phyloP scores from a whole-genome alignment of 441 rosid species.

The Bruguiera hainesii region DNA sequence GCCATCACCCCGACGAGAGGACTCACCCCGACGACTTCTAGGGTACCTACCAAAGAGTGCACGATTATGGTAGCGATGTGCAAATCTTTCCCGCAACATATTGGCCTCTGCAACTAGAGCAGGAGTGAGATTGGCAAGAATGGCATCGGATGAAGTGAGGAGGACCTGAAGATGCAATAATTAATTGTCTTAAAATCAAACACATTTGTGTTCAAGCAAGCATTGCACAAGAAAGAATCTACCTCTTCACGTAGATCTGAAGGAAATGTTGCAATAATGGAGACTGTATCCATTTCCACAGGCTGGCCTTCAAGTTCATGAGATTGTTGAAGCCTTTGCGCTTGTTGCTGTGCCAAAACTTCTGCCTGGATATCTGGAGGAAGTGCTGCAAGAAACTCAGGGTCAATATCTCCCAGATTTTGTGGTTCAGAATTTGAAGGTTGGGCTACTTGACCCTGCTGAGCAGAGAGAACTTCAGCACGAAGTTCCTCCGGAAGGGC shows the following conservation, averaged over 20 bases:
- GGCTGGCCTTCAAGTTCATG: conserved; percentile 99
- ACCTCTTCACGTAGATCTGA: conserved; percentile 99
- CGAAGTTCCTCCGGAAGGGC: conserved; percentile 99
- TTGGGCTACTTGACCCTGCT: conserved; percentile 81
- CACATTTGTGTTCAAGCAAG: background rate
- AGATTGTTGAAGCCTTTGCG: conserved; percentile 88
- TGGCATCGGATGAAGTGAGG: conserved; percentile 92
- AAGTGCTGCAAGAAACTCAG: conserved; percentile 99
- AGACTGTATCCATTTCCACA: conserved; percentile 99
- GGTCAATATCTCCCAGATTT: conserved; percentile 88
- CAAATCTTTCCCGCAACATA: conserved; percentile 97
- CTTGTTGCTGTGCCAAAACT: conserved; percentile 96
- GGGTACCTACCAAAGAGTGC: conserved; percentile 91
- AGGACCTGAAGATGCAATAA: conserved; percentile 60
- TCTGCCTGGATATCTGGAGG: conserved; percentile 97
- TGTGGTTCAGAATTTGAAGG: conserved; percentile 74
- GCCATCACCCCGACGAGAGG: conserved; percentile 88
- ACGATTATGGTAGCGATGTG: conserved; percentile 86
- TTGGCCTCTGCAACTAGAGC: conserved; percentile 99
- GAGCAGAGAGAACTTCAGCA: conserved; percentile 96
- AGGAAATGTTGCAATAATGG: conserved; percentile 97
- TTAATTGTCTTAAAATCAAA: too few relatives aligned
- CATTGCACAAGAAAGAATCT: conserved; percentile 17
- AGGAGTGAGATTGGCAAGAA: conserved; percentile 97
- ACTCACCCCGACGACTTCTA: conserved; percentile 91